Evolutionary conservation across 2,329 filamentous ascomycete genomes (phyloP).

Genomic region (Aureobasidium melanogenum): DNA sequence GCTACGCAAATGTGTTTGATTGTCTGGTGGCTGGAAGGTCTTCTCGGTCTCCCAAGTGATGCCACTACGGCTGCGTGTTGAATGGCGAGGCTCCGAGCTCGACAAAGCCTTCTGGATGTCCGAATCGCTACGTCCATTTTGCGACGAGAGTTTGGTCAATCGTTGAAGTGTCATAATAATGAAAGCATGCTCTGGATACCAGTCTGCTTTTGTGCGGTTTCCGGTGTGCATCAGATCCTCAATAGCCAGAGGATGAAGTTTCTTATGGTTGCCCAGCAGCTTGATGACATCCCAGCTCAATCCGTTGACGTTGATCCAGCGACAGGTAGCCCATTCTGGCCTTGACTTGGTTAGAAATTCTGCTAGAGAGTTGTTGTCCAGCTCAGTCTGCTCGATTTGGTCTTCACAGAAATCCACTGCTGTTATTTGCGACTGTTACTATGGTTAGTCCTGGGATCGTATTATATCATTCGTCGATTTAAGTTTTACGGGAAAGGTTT

Average conservation of each 20-base stretch:
- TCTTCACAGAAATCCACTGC: conserved; percentile 76
- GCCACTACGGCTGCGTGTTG: background rate
- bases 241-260: conserved; percentile 71
- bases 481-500: conserved; percentile 9
- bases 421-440: conserved; percentile 59
- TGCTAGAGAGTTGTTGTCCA: conserved; percentile 61
- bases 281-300: conserved; percentile 87
- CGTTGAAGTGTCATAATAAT: conserved; percentile 8
- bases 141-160: background rate
- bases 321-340: conserved; percentile 64
- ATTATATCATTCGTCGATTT: background rate
- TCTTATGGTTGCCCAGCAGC: conserved; percentile 64
- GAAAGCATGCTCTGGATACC: conserved; percentile 63
- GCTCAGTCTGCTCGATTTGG: conserved; percentile 48
- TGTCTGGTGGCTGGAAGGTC: background rate
- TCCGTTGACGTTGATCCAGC: conserved; percentile 93
- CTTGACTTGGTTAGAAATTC: conserved; percentile 58
- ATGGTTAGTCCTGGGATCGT: background rate
- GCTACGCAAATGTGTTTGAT: conserved; percentile 37
- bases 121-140: background rate
- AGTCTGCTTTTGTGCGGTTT: conserved; percentile 83
- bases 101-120: background rate
- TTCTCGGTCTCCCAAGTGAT: background rate
- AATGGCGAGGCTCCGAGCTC: background rate
- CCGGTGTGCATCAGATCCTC: conserved; percentile 79